These are phyloP conservation scores for Auricularia heimuer DNA, from an alignment of 768 basidiomycete species.

Conservation along the genomic window DNA sequence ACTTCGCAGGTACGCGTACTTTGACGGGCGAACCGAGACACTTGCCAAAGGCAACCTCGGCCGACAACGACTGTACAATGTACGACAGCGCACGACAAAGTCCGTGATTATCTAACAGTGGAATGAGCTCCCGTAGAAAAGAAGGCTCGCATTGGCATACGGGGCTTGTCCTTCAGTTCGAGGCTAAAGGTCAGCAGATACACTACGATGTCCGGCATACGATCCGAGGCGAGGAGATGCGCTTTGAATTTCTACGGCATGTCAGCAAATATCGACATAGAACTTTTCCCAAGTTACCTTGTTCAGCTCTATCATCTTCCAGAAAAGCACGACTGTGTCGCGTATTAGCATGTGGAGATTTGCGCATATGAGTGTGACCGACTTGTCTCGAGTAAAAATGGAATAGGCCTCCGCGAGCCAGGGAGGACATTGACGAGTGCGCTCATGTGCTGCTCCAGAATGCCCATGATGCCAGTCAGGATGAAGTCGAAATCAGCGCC, in stretches of 20 bases:
- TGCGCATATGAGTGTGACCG: constrained; percentile 20
- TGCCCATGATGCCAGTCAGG: constrained; percentile 50
- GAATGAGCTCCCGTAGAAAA: background rate
- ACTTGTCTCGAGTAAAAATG: constrained; percentile 79
- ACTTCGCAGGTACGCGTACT: constrained; percentile 64
- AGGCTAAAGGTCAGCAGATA: constrained; percentile 74
- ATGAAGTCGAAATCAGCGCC: constrained; percentile 83
- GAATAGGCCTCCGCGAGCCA: constrained; percentile 73
- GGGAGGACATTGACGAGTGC: constrained; percentile 68
- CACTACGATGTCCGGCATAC: constrained; percentile 63
- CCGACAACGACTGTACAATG: constrained; percentile 83
- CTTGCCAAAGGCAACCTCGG: constrained; percentile 69
- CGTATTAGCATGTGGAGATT: constrained; percentile 5
- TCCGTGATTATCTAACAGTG: constrained; percentile 73
- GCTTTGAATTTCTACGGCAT: constrained; percentile 71
- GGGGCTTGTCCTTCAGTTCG: constrained; percentile 89
- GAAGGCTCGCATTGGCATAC: constrained; percentile 33
- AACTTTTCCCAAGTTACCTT: constrained; percentile 44
- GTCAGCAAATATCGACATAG: background rate
- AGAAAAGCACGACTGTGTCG: constrained; percentile 60
- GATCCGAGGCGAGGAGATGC: constrained; percentile 74
- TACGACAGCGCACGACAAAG: constrained; percentile 84
- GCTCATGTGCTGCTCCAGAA: constrained; percentile 59
- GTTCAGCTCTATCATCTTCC: constrained; percentile 90
- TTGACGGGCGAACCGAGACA: constrained; percentile 57